These are phyloP conservation scores for Rutidosis leptorrhynchoides DNA, from an alignment of 129 eudicot genomes.

Conservation along the genomic window DNA sequence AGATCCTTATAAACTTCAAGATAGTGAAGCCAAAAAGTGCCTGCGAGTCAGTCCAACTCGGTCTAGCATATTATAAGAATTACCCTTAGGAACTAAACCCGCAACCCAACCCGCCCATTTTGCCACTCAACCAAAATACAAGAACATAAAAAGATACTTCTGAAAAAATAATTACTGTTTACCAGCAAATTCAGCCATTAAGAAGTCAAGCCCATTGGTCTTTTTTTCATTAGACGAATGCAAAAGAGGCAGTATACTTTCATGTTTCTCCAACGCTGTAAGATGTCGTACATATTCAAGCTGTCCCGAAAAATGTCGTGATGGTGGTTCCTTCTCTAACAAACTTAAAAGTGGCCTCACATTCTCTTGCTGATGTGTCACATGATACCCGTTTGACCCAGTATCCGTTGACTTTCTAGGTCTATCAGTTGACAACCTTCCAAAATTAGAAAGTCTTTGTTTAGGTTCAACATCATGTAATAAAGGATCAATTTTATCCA, in stretches of 20 bases:
- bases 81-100: background rate
- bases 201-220: constrained; percentile 72
- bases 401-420: constrained; percentile 54
- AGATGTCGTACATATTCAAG: constrained; percentile 86
- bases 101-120: background rate
- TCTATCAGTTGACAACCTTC: constrained; percentile 64
- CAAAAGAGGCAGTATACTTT: constrained; percentile 76
- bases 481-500: constrained; percentile 32
- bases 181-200: constrained; percentile 98
- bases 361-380: constrained; percentile 66
- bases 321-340: constrained; percentile 96
- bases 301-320: constrained; percentile 87
- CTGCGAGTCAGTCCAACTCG: background rate
- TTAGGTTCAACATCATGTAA: constrained; percentile 60
- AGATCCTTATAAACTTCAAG: background rate
- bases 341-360: constrained; percentile 92
- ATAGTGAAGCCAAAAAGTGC: constrained; percentile 12
- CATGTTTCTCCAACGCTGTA: constrained; percentile 85
- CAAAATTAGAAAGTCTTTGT: constrained; percentile 47
- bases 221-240: constrained; percentile 81
- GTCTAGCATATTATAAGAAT: background rate
- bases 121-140: constrained; percentile 5
- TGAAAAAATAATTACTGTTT: background rate
- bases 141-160: constrained; percentile 8
- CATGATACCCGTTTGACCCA: constrained; percentile 56